phyloP scores from a whole-genome alignment of 1,284 basidiomycete genomes.

The Garcileccinum viscosum region DNA sequence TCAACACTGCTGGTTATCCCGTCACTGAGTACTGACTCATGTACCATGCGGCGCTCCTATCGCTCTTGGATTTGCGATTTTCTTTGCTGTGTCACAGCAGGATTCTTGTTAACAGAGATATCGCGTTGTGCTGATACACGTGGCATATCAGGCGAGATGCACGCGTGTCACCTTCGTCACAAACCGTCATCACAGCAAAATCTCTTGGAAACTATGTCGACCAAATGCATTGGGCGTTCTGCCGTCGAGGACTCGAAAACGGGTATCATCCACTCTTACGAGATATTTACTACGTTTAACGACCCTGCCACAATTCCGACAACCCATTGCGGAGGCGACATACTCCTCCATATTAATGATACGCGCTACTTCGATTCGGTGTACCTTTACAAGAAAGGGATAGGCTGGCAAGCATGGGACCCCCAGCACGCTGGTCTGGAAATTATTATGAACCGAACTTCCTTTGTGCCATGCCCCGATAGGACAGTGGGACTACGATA shows the following conservation, averaged over 20 bases:
- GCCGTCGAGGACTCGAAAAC: neutral
- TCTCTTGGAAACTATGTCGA: no score
- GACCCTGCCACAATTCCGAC: neutral
- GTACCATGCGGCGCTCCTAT: no score
- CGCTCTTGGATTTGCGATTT: no score
- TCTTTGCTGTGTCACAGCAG: no score
- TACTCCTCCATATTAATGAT: neutral
- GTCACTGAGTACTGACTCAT: no score
- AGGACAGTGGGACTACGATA: no score
- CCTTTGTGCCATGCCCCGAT: neutral
- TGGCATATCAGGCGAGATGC: no score
- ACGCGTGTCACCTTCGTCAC: no score
- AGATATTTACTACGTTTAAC: neutral
- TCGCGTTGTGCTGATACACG: no score
- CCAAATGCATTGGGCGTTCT: neutral
- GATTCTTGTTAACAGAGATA: no score
- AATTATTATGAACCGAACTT: neutral
- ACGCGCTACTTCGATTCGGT: neutral
- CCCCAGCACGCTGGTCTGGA: neutral
- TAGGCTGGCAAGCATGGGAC: neutral
- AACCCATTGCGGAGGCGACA: neutral
- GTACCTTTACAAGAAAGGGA: neutral
- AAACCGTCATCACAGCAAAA: no score
- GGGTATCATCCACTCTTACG: neutral
- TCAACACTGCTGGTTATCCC: no score